Conservation (phyloP, 1,284 basidiomycete genomes). For the Rhodofomes roseus region DNA sequence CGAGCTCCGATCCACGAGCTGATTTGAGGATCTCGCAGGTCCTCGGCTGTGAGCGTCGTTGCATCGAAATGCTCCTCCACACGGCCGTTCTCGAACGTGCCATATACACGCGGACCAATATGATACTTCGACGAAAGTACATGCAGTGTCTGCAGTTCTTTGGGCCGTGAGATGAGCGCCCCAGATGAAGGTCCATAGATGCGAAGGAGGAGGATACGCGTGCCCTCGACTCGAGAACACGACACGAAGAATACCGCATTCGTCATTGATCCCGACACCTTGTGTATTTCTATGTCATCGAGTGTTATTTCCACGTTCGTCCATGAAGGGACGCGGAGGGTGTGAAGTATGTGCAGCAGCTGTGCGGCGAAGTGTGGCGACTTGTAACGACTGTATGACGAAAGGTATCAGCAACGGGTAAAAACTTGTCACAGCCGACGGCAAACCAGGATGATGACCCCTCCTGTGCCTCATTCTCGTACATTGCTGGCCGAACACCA, state of each 20-base stretch:
- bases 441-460: conserved; percentile 21
- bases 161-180: conserved; percentile 79
- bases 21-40: conserved; percentile 71
- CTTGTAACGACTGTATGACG: conserved; percentile 59
- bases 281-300: conserved; percentile 60
- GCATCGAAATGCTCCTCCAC: conserved; percentile 94
- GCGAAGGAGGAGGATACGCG: conserved; percentile 75
- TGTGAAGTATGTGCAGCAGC: conserved; percentile 51
- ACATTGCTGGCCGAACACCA: conserved; percentile 21
- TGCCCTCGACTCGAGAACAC: conserved; percentile 46
- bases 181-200: conserved; percentile 88
- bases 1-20: conserved; percentile 84
- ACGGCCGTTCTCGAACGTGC: conserved; percentile 91
- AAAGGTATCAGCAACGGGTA: conserved; percentile 11
- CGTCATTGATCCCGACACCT: conserved; percentile 88
- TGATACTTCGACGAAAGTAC: conserved; percentile 81
- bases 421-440: conserved; percentile 6
- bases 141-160: conserved; percentile 84
- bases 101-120: conserved; percentile 89
- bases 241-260: conserved; percentile 95
- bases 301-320: conserved; percentile 40
- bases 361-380: conserved; percentile 53
- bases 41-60: conserved; percentile 68
- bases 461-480: conserved; percentile 21
- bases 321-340: conserved; percentile 60